phyloP scores from a whole-genome alignment of 2,329 filamentous ascomycete species.

The Grosmannia clavigera region DNA sequence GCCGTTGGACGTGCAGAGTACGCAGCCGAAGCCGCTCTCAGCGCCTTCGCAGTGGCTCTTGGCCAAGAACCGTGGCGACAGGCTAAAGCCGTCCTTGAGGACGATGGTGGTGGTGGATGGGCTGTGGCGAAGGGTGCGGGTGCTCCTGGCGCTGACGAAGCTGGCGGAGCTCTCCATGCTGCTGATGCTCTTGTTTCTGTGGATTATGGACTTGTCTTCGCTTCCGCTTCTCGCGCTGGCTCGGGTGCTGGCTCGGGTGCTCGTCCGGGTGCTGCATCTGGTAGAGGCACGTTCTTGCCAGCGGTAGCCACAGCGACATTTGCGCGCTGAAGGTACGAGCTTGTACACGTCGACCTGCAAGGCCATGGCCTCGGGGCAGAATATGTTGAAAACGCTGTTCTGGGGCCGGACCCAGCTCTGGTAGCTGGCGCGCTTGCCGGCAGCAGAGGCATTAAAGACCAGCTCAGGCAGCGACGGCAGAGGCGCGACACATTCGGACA shows the following conservation, averaged over 20 bases:
- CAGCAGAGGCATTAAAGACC: not conserved
- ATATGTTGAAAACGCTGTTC: constrained; percentile 27
- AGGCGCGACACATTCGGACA: not conserved
- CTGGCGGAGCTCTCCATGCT: not conserved
- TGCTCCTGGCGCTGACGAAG: not conserved
- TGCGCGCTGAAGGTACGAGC: constrained; percentile 15
- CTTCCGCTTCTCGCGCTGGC: not conserved
- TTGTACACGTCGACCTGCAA: constrained; percentile 23
- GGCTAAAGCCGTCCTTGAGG: constrained; percentile 26
- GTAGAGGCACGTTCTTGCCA: constrained; percentile 13
- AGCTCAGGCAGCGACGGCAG: not conserved
- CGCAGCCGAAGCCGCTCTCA: constrained; percentile 22
- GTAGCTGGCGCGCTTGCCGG: not conserved
- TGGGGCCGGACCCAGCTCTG: constrained; percentile 15
- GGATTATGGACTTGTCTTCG: constrained; percentile 3
- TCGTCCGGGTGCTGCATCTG: not conserved
- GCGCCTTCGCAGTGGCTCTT: constrained; percentile 24
- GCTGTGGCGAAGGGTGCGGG: not conserved
- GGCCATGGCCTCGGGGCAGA: constrained; percentile 26
- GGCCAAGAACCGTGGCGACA: constrained; percentile 26
- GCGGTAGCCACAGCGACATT: constrained; percentile 24
- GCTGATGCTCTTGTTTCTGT: constrained; percentile 2
- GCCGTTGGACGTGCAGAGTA: constrained; percentile 26
- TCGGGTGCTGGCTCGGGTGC: not conserved
- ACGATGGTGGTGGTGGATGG: constrained; percentile 6